A percentile compares a stretch with the other conserved stretches of the same genome.
These are phyloP conservation scores for Aspergillus biplanus DNA, from an alignment of 495 filamentous ascomycete genomes.

Conservation along the genomic window DNA sequence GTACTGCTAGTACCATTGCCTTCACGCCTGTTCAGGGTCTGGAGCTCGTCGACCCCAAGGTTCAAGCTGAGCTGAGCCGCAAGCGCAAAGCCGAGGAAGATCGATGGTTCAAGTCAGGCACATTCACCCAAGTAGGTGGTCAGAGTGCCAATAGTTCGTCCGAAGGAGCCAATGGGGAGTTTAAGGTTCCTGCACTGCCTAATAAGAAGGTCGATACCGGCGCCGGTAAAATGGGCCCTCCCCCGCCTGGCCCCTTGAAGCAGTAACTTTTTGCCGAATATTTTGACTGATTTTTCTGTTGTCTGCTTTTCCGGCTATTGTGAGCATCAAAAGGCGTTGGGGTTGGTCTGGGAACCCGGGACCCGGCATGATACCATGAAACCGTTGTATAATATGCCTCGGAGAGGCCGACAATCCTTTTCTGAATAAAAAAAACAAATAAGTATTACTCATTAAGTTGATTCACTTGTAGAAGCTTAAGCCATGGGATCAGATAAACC, in stretches of 20 bases:
- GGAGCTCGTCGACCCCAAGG: constrained; percentile 94
- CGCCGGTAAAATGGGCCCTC: constrained; percentile 49
- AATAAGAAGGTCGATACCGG: constrained; percentile 50
- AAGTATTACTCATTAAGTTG: too few species aligned
- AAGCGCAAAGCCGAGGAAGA: constrained; percentile 95
- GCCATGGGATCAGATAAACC: too few species aligned
- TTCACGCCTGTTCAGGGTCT: constrained; percentile 95
- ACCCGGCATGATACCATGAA: constrained; percentile 28
- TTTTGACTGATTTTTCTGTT: constrained; percentile 12
- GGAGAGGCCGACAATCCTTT: background rate
- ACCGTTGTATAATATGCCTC: constrained; percentile 23
- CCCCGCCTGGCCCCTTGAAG: constrained; percentile 35
- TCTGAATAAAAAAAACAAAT: too few species aligned
- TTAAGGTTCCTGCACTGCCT: constrained; percentile 56
- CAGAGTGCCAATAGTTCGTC: constrained; percentile 34
- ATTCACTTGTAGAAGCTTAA: too few species aligned
- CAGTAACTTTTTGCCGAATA: constrained; percentile 8
- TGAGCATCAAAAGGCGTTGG: constrained; percentile 27
- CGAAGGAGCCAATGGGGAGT: constrained; percentile 43
- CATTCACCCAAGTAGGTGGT: constrained; percentile 86
- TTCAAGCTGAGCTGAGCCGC: constrained; percentile 74
- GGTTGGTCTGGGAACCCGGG: constrained; percentile 9
- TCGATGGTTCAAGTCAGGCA: constrained; percentile 92
- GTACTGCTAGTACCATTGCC: constrained; percentile 85
- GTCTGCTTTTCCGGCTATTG: constrained; percentile 3